phyloP scores from a whole-genome alignment of 2,329 filamentous ascomycete species.

The Pseudocercospora musae region DNA sequence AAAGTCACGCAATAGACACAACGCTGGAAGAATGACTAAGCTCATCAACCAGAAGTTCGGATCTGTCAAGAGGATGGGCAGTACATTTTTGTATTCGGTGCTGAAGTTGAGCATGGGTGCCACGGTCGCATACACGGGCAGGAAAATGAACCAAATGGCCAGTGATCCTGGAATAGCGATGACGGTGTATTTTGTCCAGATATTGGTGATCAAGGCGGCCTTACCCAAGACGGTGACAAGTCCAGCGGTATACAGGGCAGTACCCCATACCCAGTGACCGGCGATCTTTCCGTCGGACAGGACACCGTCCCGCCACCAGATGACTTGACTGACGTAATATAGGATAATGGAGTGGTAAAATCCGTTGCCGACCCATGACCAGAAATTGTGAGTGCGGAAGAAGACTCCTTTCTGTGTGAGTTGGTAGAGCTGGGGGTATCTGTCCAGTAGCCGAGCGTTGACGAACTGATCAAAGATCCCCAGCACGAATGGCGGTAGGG shows the following conservation, averaged over 20 bases:
- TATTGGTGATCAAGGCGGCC: slow-evolving; percentile 89
- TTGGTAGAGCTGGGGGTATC: slow-evolving; percentile 93
- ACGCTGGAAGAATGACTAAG: slow-evolving; percentile 69
- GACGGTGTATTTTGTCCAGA: slow-evolving; percentile 98
- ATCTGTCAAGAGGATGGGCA: slow-evolving; percentile 74
- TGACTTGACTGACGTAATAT: slow-evolving; percentile 78
- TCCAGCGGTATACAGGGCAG: slow-evolving; percentile 89
- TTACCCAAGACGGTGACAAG: slow-evolving; percentile 91
- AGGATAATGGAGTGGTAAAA: slow-evolving; percentile 93
- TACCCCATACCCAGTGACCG: slow-evolving; percentile 98
- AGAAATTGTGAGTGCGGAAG: slow-evolving; percentile 90
- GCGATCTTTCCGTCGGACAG: slow-evolving; percentile 75
- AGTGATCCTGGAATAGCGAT: slow-evolving; percentile 93
- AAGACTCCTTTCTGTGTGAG: slow-evolving; percentile 90
- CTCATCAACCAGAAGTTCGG: slow-evolving; percentile 90
- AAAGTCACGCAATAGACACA: slow-evolving; percentile 86
- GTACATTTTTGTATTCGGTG: slow-evolving; percentile 77
- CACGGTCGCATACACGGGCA: slow-evolving; percentile 81
- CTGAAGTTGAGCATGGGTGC: slow-evolving; percentile 81
- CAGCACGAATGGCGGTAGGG: slow-evolving; percentile 86
- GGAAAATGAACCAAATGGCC: slow-evolving; percentile 84
- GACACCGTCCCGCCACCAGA: slow-evolving; percentile 78
- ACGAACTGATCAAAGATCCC: slow-evolving; percentile 98
- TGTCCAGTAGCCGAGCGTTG: slow-evolving; percentile 85
- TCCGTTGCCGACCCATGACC: slow-evolving; percentile 87